Evolutionary conservation across 306 rosid genomes (phyloP), one percentile per base, ranked within the genome.

Genomic region (Prunus fruticosa): DNA sequence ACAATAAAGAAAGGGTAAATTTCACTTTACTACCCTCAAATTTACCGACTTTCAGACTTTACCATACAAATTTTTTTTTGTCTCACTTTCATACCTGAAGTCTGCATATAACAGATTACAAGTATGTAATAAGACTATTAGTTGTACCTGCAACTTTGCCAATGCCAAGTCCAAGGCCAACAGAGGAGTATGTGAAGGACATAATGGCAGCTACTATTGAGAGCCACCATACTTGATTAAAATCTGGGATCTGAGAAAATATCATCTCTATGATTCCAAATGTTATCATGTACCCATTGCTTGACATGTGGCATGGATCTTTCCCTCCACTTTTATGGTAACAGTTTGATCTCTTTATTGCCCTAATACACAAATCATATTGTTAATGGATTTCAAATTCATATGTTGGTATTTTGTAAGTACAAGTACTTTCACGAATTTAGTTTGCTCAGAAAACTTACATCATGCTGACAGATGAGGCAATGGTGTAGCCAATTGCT

Each of bases 391-490:
- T 7, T 38, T 6, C 9, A 38, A 32, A 9, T 10, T 47, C 52
- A 47, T 47, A 16, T 52, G 43, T 9, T 1, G 3, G n/a, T 16
- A 50, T 50, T 14, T 23, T n/a, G 27, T 8, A 25, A 68, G 23
- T 4, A 11, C 50, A 47, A 47, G 52, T 10, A 1, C 2, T 12
- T 13, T 47, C 12, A 38, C 15, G 49, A 70, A 51, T 16, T 75
- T 28, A 32, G 49, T 68, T 41, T 46, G 18, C 62, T 60, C 16
- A 19, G 53, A 61, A 5, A 69, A 86, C 97, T 84, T 80, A 91
- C 97, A 91, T 91, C 97, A 91, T 91, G 49, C 94, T 91, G 70
- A 91, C 97, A 20, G 93, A 89, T 61, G 97, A 91, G 47, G 93
- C 97, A 77, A 91, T 89, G 28, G 93, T 89, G 63, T 91, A 91